Base-by-base conservation (phyloP, 306 rosid species). In the Cucurbita pepo region DNA sequence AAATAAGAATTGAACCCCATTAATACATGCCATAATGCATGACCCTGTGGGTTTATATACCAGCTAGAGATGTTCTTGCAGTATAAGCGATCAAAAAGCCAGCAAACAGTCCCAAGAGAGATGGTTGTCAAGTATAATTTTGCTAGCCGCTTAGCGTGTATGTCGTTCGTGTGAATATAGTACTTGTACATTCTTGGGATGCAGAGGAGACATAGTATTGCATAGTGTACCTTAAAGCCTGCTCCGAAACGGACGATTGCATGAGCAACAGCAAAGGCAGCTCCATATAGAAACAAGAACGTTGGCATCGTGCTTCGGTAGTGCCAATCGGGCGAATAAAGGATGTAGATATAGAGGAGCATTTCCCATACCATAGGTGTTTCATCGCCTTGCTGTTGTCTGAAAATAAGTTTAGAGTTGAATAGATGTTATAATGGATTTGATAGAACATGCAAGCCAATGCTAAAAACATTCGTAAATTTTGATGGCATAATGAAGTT, bases 301-400 rank as follows among this genome's bases (percentile, higher is more conserved):
- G 88, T 86, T 15, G 96, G 97, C 97, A 91, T 91, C 74, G 97
- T 91, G 63, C 90, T 83, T 6, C 85, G 85, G 52, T 91, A 91
- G 52, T 91, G 96, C 97, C 97, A 91, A 81, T 91, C 93, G 0
- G 97, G 97, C 8, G 97, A 89, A 78, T 91, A 82, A 64, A 91
- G 91, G 73, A 91, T 87, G 91, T 89, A 91, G 81, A 91, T 71
- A 78, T 89, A 91, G 21, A 91, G 80, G 48, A 91, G 91, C 83
- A 91, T 84, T 79, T 91, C 97, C 97, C 97, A 91, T 67, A 91
- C 89, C 97, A 91, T 87, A 1, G 97, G 97, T 60, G 93, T 91
- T 83, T 91, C 97, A 63, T 89, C 96, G 0, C 97, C 85, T 76
- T 91, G 93, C 63, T 89, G 96, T 82, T 91, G 96, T 84, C 97